Evolutionary conservation across 2,329 filamentous ascomycete genomes (phyloP).

Genomic region (Paecilomyces sp.): DNA sequence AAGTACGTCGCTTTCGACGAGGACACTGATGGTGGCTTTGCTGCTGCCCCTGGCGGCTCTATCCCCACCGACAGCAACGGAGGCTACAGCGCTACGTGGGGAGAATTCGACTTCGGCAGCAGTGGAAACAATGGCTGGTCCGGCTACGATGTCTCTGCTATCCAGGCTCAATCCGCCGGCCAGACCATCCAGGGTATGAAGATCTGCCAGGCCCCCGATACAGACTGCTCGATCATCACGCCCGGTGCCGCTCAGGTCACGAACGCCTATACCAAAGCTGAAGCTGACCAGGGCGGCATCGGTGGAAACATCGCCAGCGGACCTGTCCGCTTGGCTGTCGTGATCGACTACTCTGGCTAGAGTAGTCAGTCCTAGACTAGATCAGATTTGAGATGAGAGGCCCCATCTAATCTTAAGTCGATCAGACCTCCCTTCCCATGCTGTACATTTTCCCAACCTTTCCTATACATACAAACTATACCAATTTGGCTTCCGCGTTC

Average conservation of each 20-base stretch:
- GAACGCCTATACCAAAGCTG: conserved; percentile 25
- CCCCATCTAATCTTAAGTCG: not conserved
- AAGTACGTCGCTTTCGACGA: conserved; percentile 30
- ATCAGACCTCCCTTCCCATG: not conserved
- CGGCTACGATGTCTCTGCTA: conserved; percentile 28
- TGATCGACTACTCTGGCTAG: not conserved
- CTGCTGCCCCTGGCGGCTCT: conserved; percentile 16
- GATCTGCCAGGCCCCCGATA: conserved; percentile 21
- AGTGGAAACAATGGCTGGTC: conserved; percentile 21
- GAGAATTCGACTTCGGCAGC: conserved; percentile 27
- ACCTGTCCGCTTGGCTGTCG: conserved; percentile 1
- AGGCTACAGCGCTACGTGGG: conserved; percentile 25
- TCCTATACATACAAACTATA: no score
- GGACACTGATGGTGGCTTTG: conserved; percentile 28
- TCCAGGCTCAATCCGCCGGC: conserved; percentile 23
- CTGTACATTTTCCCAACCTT: no score
- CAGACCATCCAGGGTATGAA: conserved; percentile 27
- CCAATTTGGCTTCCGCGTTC: no score
- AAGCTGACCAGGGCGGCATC: conserved; percentile 24
- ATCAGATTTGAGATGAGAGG: no score
- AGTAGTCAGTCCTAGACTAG: not conserved
- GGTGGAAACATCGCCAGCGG: conserved; percentile 22
- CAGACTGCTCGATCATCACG: conserved; percentile 24
- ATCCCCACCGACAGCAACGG: conserved; percentile 20
- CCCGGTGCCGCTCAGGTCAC: conserved; percentile 13